Percentiles rank a stretch among this genome's conserved stretches.
These are phyloP conservation scores for Podospora pseudopauciseta DNA, from an alignment of 495 filamentous ascomycete species.

Conservation along the genomic window DNA sequence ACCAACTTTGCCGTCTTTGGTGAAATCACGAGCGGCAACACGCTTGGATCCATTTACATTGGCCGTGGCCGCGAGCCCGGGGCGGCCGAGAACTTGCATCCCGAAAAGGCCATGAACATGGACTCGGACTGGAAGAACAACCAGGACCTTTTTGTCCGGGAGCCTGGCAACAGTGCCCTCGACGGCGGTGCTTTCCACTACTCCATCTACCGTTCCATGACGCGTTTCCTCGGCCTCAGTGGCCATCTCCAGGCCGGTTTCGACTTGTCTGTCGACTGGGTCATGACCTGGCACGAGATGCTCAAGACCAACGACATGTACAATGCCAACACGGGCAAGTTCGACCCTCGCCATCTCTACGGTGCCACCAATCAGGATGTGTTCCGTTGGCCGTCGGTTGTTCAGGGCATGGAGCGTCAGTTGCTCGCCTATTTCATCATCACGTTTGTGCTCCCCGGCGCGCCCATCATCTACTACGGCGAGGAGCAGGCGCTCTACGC, in stretches of 20 bases:
- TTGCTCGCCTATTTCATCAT: constrained; percentile 62
- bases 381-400: constrained; percentile 67
- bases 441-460: constrained; percentile 62
- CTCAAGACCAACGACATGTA: constrained; percentile 61
- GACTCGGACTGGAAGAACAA: constrained; percentile 33
- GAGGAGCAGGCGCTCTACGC: constrained; percentile 70
- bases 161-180: constrained; percentile 53
- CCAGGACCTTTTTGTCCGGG: constrained; percentile 54
- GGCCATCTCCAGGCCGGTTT: constrained; percentile 59
- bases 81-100: constrained; percentile 38
- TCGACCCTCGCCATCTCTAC: constrained; percentile 70
- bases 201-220: constrained; percentile 64
- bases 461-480: constrained; percentile 63
- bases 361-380: constrained; percentile 72
- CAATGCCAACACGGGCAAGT: constrained; percentile 62
- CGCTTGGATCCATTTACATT: constrained; percentile 61
- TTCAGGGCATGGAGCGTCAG: constrained; percentile 59
- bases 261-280: constrained; percentile 59
- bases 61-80: constrained; percentile 61
- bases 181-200: constrained; percentile 70
- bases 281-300: constrained; percentile 60
- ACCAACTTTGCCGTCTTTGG: constrained; percentile 63
- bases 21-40: constrained; percentile 63
- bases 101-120: constrained; percentile 30
- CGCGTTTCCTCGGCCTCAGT: constrained; percentile 62